phyloP scores from a whole-genome alignment of 345 rosid species.

The Orychophragmus violaceus region DNA sequence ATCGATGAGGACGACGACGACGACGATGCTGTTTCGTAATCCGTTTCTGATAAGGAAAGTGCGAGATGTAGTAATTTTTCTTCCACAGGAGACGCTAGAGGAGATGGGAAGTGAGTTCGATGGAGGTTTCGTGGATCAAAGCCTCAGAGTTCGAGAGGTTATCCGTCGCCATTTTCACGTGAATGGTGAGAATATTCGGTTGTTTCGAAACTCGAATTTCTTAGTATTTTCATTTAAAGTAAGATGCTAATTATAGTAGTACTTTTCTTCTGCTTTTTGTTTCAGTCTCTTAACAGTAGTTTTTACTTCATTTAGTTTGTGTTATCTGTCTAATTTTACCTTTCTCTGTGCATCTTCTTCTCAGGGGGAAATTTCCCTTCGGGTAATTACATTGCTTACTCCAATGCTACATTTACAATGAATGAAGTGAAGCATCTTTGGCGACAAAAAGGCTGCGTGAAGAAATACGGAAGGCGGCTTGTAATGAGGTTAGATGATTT shows the following conservation, averaged over 20 bases:
- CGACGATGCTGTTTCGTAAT: no score
- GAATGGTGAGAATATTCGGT: conserved; percentile 49
- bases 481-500: conserved; percentile 91
- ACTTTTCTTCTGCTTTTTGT: conserved; percentile 45
- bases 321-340: conserved; percentile 21
- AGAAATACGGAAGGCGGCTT: conserved; percentile 55
- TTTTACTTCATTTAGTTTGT: not conserved
- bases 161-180: conserved; percentile 56
- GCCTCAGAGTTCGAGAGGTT: conserved; percentile 54
- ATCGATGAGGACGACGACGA: conserved; percentile 26
- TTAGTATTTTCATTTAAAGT: not conserved
- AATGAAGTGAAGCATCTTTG: conserved; percentile 87
- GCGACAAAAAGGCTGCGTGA: conserved; percentile 67
- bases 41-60: conserved; percentile 1
- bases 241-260: conserved; percentile 20
- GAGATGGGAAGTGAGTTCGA: conserved; percentile 78
- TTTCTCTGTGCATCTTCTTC: conserved; percentile 18
- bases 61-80: conserved; percentile 3
- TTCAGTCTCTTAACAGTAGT: not conserved
- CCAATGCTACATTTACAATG: conserved; percentile 62
- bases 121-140: conserved; percentile 46
- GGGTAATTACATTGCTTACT: conserved; percentile 85
- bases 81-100: conserved; percentile 30
- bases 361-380: conserved; percentile 88
- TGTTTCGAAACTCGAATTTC: no score